These are phyloP conservation scores for Cystobasidium onofrii DNA, from an alignment of 768 basidiomycete species.

Conservation along the genomic window DNA sequence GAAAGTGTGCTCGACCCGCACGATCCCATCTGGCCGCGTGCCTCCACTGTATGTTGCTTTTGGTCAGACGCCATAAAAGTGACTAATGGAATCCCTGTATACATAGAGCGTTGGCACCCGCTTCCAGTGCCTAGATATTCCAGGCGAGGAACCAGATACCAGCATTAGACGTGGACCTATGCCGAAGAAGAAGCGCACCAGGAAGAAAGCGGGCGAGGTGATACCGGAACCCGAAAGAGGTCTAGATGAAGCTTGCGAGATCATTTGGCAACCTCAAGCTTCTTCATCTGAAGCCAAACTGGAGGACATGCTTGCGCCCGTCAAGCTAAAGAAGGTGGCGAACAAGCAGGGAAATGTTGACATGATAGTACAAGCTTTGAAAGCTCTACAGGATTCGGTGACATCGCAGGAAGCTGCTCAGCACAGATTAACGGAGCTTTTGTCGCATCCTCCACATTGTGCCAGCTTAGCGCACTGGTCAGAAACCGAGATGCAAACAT, in stretches of 20 bases:
- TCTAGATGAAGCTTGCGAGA: neutral
- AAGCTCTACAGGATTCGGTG: neutral
- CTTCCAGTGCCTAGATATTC: conserved; percentile 2
- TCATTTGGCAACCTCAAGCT: neutral
- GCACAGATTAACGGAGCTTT: neutral
- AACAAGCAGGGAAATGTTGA: conserved; percentile 7
- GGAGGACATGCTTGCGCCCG: neutral
- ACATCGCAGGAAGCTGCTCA: neutral
- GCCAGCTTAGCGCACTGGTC: conserved; percentile 34
- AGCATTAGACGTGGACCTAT: neutral
- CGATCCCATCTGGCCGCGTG: conserved; percentile 90
- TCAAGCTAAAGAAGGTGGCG: neutral
- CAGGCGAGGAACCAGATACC: conserved; percentile 16
- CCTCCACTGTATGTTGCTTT: conserved; percentile 54
- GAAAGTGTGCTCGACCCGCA: conserved; percentile 63
- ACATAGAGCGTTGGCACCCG: conserved; percentile 15
- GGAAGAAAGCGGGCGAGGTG: neutral
- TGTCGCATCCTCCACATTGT: conserved; percentile 27
- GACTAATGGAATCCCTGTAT: neutral
- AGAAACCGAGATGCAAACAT: conserved; percentile 32
- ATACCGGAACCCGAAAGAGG: conserved; percentile 4
- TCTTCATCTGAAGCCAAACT: neutral
- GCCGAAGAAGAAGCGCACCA: neutral
- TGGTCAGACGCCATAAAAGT: neutral
- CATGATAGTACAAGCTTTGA: neutral